Base-by-base conservation (phyloP, 225 moss, liverwort and hornwort genomes). In the Physcomitrellopsis africana region DNA sequence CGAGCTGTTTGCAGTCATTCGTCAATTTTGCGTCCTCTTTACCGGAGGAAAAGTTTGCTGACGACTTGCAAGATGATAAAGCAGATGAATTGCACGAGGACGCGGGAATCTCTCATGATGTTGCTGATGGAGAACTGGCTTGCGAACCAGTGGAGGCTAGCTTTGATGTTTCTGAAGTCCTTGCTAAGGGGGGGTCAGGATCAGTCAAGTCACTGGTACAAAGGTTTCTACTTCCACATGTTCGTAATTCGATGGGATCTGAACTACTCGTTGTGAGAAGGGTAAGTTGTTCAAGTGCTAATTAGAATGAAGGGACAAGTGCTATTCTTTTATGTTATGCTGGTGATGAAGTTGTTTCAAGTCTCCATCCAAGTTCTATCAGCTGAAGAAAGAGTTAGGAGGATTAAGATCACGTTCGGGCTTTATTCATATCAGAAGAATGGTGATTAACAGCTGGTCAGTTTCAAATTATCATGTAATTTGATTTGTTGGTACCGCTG, bases 201-300 rank as follows among this genome's bases (percentile, higher is more conserved):
- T 85, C 86, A 48, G 68, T 91, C 72, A 93, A 87, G 70, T 86
- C 73, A 67, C 69, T 99, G 82, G 99, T 92, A 77, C 82, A 81
- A 62, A 87, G 74, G 67, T 95, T 95, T 83, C 83, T 99, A 69
- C 87, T 99, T 74, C 86, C 90, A 68, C 89, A 89, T 67, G 75
- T 93, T 69, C 89, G 93, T 61, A 95, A 89, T 80, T 86, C 82
- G 19, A 92, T 99, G 92, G 87, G 87, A 60, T 89, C 89, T 52
- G 99, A 95, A 65, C 63, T 79, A 60, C 85, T 90, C 68, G 90
- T 89, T 64, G 90, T 92, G 53, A 85, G 97, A 83, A 87, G 90
- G 91, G 92, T 90, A 90, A 60, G 76, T 75, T 65, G 32, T 32
- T 64, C 51, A 47, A 24, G 46, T 49, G 11, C 61, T 37, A 73